Evolutionary conservation across 2,329 filamentous ascomycete genomes (phyloP), one percentile per base, ranked within the genome.

Genomic region (Bipolaris bicolor): DNA sequence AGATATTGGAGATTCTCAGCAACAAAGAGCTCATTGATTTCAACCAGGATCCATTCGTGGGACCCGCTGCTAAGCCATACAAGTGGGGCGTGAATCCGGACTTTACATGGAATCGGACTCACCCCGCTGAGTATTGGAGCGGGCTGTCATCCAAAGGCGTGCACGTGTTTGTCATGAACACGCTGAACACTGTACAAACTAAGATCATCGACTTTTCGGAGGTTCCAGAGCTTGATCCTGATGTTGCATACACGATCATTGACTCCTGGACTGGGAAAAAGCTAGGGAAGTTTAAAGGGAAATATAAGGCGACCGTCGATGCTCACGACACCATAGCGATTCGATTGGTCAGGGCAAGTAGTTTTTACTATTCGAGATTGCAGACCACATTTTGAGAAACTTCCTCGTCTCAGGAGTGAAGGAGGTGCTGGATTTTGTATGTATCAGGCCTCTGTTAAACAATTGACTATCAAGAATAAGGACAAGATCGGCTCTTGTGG

Each of bases 81-180:
- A 71, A 69, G n/a, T 81, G 80, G 80, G 83, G 82, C 1, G 71
- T 77, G 3, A 84, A 84, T 58, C 71, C 77, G 0, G 78, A 83
- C 62, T 80, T 78, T 65, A 82, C 81, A 0, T 84, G 78, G 67
- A 81, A 86, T 61, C 63, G 69, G 15, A 56, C 61, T 2, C 66
- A 63, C 48, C 69, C 70, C 1, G 69, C 69, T 6, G 70, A 72
- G 49, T 72, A 62, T 39, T 72, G 69, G 70, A 66, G 64, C 34
- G 69, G 70, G 0, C n/a, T 48, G 11, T 67, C 63, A 15, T 63
- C 57, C 1, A 58, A 65, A 11, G 68, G 69, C 1, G 67, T 62
- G 1, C 52, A 71, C 36, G 66, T 73, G 2, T 62, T 73, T 22
- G 55, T 64, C n/a, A 58, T 73, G 37, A 73, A 73, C 45, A 66